Evolutionary conservation across 129 eudicot genomes (phyloP).

Genomic region (Lactuca saligna): DNA sequence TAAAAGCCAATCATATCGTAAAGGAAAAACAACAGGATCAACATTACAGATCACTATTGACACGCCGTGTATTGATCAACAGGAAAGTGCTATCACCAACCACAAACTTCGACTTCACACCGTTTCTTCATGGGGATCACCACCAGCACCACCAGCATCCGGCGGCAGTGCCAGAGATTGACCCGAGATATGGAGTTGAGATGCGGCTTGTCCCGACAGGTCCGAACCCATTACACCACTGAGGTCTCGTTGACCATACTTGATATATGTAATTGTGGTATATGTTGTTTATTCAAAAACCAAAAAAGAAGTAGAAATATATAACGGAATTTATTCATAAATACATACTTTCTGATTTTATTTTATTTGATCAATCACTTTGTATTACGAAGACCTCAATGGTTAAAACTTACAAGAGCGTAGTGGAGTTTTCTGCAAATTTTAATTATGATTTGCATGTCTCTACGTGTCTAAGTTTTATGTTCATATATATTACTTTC

Average conservation of each 20-base stretch:
- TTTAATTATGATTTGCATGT: conserved; percentile 5
- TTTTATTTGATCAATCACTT: conserved; percentile 9
- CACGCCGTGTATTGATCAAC: conserved; percentile 11
- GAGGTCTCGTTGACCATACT: conserved; percentile 37
- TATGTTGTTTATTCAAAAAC: conserved; percentile 24
- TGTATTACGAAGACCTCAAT: conserved; percentile 12
- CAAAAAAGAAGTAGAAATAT: conserved; percentile 28
- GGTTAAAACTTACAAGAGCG: conserved; percentile 27
- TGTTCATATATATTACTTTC: not conserved
- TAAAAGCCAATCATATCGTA: not conserved
- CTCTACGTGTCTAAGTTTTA: not conserved
- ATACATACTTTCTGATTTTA: conserved; percentile 14
- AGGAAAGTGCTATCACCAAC: conserved; percentile 16
- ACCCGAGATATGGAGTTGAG: conserved; percentile 50
- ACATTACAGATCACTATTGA: not conserved
- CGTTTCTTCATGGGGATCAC: conserved; percentile 39
- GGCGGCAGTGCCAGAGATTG: conserved; percentile 28
- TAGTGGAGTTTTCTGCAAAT: not conserved
- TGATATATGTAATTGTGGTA: conserved; percentile 27
- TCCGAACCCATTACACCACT: conserved; percentile 74
- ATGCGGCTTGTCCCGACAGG: conserved; percentile 59
- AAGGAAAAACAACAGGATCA: conserved; percentile 19
- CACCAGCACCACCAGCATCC: conserved; percentile 17
- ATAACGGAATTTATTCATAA: conserved; percentile 34
- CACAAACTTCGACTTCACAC: conserved; percentile 44